A percentile compares a stretch with the other conserved stretches of the same genome.
Conservation (phyloP, 139 green algal genomes). For the Haematococcus lacustris region DNA sequence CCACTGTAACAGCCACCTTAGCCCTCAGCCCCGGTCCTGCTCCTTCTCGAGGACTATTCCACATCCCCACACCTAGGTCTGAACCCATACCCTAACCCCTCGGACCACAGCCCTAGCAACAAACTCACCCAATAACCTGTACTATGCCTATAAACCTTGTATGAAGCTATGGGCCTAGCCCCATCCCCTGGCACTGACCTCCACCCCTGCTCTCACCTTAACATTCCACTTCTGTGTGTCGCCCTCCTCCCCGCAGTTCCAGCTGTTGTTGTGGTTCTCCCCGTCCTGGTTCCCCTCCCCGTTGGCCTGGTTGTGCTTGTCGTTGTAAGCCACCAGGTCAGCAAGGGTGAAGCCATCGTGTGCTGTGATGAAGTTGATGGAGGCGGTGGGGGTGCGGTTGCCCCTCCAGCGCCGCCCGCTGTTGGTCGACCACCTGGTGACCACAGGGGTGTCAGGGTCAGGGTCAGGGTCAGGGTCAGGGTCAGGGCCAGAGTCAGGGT, state of each 20-base stretch:
- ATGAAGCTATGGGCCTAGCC: not conserved
- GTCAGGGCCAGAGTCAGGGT: no score
- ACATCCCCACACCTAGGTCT: no score
- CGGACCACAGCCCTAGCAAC: not conserved
- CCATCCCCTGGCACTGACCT: not conserved
- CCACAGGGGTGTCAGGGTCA: no score
- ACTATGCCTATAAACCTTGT: not conserved
- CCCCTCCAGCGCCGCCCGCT: conserved; percentile 64
- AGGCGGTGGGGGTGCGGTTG: conserved; percentile 63
- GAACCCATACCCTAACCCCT: no score
- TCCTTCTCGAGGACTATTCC: no score
- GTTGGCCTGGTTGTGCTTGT: conserved; percentile 94
- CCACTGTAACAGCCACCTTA: no score
- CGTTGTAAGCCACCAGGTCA: conserved; percentile 90
- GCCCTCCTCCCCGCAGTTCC: conserved; percentile 96
- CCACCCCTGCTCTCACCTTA: conserved; percentile 18
- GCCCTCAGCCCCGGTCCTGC: no score
- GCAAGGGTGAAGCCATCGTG: conserved; percentile 96
- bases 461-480: no score
- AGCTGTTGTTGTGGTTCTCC: conserved; percentile 92
- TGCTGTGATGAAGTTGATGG: conserved; percentile 95
- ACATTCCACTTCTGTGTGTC: conserved; percentile 41
- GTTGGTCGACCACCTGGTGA: conserved; percentile 79
- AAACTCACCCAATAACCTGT: not conserved
- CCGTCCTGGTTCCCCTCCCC: conserved; percentile 77